phyloP scores from a whole-genome alignment of 1,284 basidiomycete species.

The Exobasidium rhododendri region DNA sequence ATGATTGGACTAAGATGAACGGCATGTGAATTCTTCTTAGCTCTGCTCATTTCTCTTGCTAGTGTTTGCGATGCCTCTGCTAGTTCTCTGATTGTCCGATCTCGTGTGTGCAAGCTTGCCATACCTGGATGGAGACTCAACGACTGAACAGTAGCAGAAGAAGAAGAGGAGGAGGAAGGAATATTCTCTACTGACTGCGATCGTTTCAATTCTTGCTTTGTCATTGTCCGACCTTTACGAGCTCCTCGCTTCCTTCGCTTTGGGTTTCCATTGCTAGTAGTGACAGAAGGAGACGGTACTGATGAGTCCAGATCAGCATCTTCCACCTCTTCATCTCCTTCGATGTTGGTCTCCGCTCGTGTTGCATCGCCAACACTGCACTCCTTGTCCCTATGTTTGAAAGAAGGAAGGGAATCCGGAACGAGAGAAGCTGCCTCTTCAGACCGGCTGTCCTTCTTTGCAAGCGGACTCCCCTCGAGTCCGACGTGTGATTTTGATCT shows the following conservation, averaged over 20 bases:
- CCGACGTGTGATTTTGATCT: not conserved
- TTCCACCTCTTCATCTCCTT: conserved; percentile 3
- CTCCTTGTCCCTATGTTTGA: not conserved
- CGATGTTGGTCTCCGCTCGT: not conserved
- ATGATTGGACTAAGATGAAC: not conserved
- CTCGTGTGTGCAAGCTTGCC: conserved; percentile 20
- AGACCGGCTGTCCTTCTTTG: no score
- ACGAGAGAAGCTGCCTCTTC: not conserved
- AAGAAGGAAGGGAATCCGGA: not conserved
- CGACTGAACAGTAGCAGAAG: not conserved
- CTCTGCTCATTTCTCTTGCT: conserved; percentile 41
- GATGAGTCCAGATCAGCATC: conserved; percentile 1
- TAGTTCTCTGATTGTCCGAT: conserved; percentile 30
- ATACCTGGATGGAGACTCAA: no score
- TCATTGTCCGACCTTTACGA: conserved; percentile 34
- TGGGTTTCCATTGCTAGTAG: conserved; percentile 27
- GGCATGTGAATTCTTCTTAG: conserved; percentile 19
- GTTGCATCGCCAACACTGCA: not conserved
- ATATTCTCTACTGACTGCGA: conserved; percentile 33
- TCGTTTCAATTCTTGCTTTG: conserved; percentile 36
- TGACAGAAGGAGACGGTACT: conserved; percentile 19
- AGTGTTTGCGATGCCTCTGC: conserved; percentile 36
- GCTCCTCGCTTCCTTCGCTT: conserved; percentile 40
- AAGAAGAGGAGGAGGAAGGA: no score
- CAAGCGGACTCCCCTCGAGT: not conserved